These are phyloP conservation scores for Sphenostylis stenocarpa DNA, from an alignment of 306 rosid species.

Conservation along the genomic window DNA sequence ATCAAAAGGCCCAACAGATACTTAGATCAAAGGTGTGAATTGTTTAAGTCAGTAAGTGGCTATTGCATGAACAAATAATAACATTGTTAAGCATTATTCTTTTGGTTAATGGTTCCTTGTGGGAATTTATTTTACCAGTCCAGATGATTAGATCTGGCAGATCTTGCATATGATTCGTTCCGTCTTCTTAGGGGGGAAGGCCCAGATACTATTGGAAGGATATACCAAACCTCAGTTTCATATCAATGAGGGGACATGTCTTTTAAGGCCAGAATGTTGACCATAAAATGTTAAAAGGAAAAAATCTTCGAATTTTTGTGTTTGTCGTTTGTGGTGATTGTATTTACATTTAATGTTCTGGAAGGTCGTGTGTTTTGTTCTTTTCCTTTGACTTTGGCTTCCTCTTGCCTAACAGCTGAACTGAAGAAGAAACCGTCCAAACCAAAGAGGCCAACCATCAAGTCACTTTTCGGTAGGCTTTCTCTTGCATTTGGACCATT, in stretches of 20 bases:
- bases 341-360: constrained; percentile 3
- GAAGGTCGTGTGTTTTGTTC: not conserved
- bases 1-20: not conserved
- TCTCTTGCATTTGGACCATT: constrained; percentile 24
- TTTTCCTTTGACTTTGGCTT: constrained; percentile 21
- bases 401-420: constrained; percentile 64
- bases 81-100: not conserved
- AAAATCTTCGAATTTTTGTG: not conserved
- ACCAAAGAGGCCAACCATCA: constrained; percentile 78
- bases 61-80: not conserved
- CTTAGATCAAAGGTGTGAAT: not conserved
- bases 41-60: not conserved
- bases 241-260: constrained; percentile 10
- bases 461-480: constrained; percentile 85
- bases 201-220: not conserved
- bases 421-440: constrained; percentile 81
- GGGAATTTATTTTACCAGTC: not conserved
- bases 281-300: constrained; percentile 13
- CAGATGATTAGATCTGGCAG: not conserved
- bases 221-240: not conserved
- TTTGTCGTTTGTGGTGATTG: constrained; percentile 4
- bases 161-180: constrained; percentile 1
- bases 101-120: not conserved
- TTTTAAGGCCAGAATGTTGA: not conserved
- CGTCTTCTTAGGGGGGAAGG: not conserved